These are phyloP conservation scores for Candida vartiovaarae DNA, from an alignment of 805 yeast species.

Conservation along the genomic window DNA sequence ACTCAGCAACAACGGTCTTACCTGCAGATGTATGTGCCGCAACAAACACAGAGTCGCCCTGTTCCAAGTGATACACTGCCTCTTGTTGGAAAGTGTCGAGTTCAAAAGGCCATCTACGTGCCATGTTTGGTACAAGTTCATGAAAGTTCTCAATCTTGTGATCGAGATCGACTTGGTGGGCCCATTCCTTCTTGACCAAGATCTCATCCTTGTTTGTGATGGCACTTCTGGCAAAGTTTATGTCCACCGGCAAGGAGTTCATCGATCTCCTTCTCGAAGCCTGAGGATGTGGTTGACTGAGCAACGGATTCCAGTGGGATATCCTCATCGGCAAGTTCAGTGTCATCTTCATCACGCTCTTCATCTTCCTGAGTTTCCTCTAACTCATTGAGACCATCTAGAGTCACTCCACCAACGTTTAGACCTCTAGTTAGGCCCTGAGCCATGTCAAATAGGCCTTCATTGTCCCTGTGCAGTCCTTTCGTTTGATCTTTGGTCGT, in stretches of 20 bases:
- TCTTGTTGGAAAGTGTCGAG: conserved; percentile 94
- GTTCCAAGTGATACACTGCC: conserved; percentile 93
- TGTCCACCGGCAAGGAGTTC: conserved; percentile 43
- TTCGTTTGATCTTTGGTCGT: conserved; percentile 31
- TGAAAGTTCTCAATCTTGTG: conserved; percentile 78
- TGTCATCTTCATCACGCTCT: not conserved
- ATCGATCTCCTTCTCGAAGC: conserved; percentile 35
- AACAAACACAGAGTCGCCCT: conserved; percentile 96
- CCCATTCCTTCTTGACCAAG: conserved; percentile 63
- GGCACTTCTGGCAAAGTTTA: conserved; percentile 36
- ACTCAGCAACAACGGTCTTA: conserved; percentile 96
- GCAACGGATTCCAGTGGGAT: conserved; percentile 2
- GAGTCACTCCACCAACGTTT: conserved; percentile 1
- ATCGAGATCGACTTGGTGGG: conserved; percentile 86
- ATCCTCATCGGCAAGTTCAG: not conserved
- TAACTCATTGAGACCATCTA: conserved; percentile 9
- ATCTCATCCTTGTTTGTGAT: conserved; percentile 1
- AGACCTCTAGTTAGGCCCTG: conserved; percentile 80
- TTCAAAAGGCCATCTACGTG: conserved; percentile 91
- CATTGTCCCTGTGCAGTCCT: conserved; percentile 52
- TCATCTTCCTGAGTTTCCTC: conserved; percentile 18
- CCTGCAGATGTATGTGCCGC: conserved; percentile 99
- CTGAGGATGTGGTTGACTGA: not conserved
- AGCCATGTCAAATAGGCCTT: conserved; percentile 78
- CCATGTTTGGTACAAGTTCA: conserved; percentile 89